These are phyloP conservation scores for Lodderomyces margitis DNA, from an alignment of 1,139 yeast species.

Conservation along the genomic window DNA sequence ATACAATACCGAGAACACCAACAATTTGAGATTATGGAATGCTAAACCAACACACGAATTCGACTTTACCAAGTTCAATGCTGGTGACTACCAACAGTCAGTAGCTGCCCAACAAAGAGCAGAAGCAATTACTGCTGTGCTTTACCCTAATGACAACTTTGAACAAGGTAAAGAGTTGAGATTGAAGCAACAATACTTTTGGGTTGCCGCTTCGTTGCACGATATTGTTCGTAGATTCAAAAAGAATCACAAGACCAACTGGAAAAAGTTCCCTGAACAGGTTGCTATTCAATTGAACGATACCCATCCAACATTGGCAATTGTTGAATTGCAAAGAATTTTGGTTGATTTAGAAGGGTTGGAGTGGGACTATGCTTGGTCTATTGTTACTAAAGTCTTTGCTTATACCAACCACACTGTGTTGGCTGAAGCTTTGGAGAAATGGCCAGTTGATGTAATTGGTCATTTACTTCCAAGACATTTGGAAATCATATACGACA, in stretches of 20 bases:
- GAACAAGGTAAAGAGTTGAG: slow-evolving; percentile 89
- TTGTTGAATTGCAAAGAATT: slow-evolving; percentile 86
- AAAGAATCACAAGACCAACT: slow-evolving; percentile 65
- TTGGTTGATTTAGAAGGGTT: slow-evolving; percentile 80
- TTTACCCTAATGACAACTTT: slow-evolving; percentile 91
- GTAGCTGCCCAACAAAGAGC: slow-evolving; percentile 85
- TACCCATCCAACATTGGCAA: slow-evolving; percentile 91
- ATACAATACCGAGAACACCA: slow-evolving; percentile 77
- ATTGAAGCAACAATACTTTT: slow-evolving; percentile 92
- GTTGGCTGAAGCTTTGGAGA: slow-evolving; percentile 91
- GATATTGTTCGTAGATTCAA: slow-evolving; percentile 90
- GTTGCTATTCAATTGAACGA: slow-evolving; percentile 93
- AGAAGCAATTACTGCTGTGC: slow-evolving; percentile 86
- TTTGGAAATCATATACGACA: slow-evolving; percentile 84
- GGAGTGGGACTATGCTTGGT: slow-evolving; percentile 85
- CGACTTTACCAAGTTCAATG: slow-evolving; percentile 87
- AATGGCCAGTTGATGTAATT: slow-evolving; percentile 86
- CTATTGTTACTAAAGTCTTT: slow-evolving; percentile 73
- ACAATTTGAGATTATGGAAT: slow-evolving; percentile 88
- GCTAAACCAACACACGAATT: slow-evolving; percentile 89
- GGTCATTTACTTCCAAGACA: slow-evolving; percentile 86
- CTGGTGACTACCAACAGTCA: slow-evolving; percentile 87
- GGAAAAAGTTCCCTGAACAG: slow-evolving; percentile 82
- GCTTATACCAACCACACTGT: slow-evolving; percentile 96
- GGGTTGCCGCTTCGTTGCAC: slow-evolving; percentile 93